phyloP scores from a whole-genome alignment of 331 rosid species.

The Prunus yedoensis region DNA sequence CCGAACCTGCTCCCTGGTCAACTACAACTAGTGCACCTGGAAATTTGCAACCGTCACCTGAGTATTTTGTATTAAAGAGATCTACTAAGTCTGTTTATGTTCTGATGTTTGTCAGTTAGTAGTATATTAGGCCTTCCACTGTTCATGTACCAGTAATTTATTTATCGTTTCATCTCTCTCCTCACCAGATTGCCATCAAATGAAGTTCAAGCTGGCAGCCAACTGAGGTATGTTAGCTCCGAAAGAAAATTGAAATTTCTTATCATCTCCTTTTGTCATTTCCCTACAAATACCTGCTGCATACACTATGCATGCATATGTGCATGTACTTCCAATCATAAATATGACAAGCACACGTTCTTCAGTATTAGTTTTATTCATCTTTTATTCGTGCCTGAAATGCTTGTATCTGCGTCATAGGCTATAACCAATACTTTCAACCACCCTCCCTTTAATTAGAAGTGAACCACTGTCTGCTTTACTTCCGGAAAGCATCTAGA shows the following conservation, averaged over 20 bases:
- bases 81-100: neutral
- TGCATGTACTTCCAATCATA: neutral
- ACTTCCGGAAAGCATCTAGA: neutral
- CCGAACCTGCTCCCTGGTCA: slow-evolving; percentile 88
- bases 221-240: slow-evolving; percentile 60
- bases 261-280: neutral
- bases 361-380: neutral
- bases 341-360: neutral
- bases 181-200: slow-evolving; percentile 54
- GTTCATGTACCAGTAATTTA: slow-evolving; percentile 18
- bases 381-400: neutral
- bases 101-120: neutral
- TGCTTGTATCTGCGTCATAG: neutral
- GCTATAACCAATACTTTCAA: neutral
- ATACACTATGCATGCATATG: neutral
- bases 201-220: slow-evolving; percentile 75
- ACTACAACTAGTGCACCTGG: slow-evolving; percentile 45
- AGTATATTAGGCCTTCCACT: neutral
- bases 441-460: neutral
- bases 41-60: slow-evolving; percentile 42
- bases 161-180: slow-evolving; percentile 17
- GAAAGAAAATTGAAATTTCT: neutral
- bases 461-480: neutral
- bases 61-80: slow-evolving; percentile 24
- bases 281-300: neutral